Conservation (phyloP, 2,329 filamentous ascomycete species). For the Colletotrichum musicola region DNA sequence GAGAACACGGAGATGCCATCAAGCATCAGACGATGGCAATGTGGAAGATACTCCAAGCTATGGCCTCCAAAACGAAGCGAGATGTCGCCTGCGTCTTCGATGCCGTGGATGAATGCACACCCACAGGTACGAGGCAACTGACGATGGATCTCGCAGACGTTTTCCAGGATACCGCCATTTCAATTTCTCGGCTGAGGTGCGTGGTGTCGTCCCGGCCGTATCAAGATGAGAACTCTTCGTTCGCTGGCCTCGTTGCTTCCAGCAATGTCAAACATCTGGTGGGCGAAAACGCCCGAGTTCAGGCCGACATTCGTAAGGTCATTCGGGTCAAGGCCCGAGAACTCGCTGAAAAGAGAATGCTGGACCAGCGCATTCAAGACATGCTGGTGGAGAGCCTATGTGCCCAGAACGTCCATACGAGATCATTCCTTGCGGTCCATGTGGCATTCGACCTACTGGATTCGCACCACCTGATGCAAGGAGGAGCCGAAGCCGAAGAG, state of each 20-base stretch:
- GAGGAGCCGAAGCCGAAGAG: not conserved
- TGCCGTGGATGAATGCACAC: slow-evolving; percentile 6
- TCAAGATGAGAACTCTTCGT: not conserved
- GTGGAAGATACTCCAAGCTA: not conserved
- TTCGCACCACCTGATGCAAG: not conserved
- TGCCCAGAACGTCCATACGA: not conserved
- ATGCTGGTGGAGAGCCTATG: not conserved
- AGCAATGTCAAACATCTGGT: not conserved
- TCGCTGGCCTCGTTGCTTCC: not conserved
- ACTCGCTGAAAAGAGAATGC: not conserved
- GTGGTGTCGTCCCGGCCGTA: not conserved
- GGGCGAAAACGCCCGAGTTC: slow-evolving; percentile 11
- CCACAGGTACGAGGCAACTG: not conserved
- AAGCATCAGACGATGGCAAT: not conserved
- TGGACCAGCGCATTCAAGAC: not conserved
- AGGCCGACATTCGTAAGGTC: slow-evolving; percentile 17
- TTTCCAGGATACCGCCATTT: not conserved
- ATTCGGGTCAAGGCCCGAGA: slow-evolving; percentile 8
- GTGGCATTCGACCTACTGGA: slow-evolving; percentile 9
- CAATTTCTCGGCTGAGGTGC: not conserved
- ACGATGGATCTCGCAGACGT: not conserved
- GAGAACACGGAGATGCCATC: not conserved
- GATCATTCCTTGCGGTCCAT: slow-evolving; percentile 10
- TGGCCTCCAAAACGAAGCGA: not conserved
- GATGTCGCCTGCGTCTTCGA: slow-evolving; percentile 1